A percentile compares a stretch with the other conserved stretches of the same genome.
phyloP scores from a whole-genome alignment of 352 stramenopile genomes.

The Phytophthora cryptogea region DNA sequence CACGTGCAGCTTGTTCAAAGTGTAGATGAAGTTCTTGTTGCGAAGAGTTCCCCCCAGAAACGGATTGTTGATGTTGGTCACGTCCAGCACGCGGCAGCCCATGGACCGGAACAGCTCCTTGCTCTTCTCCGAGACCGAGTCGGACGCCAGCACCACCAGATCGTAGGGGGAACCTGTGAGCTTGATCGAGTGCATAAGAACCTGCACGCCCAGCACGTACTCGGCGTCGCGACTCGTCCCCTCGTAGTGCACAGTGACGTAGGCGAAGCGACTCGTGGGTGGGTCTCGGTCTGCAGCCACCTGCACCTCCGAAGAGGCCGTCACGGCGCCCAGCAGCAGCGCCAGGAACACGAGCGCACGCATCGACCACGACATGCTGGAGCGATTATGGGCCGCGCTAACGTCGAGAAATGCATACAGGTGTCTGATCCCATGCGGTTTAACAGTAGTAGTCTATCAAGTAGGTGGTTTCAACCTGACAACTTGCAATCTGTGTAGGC shows the following conservation, averaged over 20 bases:
- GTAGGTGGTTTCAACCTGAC: not conserved
- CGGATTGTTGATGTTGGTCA: constrained; percentile 89
- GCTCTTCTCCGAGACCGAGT: constrained; percentile 79
- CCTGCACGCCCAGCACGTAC: constrained; percentile 84
- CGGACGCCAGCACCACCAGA: constrained; percentile 84
- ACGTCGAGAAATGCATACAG: not conserved
- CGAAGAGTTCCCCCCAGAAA: constrained; percentile 72
- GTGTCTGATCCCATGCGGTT: not conserved
- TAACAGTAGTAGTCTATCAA: not conserved
- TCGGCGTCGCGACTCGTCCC: constrained; percentile 80
- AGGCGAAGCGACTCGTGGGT: constrained; percentile 70
- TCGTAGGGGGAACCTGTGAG: constrained; percentile 82
- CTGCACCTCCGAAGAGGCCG: constrained; percentile 16
- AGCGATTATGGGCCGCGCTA: constrained; percentile 6
- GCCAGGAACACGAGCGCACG: constrained; percentile 30
- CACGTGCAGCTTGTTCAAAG: constrained; percentile 90
- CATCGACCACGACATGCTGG: constrained; percentile 20
- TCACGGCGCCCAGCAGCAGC: constrained; percentile 22
- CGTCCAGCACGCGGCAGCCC: constrained; percentile 82
- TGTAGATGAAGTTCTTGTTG: constrained; percentile 92
- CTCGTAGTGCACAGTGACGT: constrained; percentile 89
- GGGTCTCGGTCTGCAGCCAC: constrained; percentile 17
- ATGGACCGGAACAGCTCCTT: constrained; percentile 82
- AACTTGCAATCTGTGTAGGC: not conserved
- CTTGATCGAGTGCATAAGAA: constrained; percentile 89